phyloP scores from a whole-genome alignment of 1,284 basidiomycete genomes.

The Cryptococcus amylolentus region DNA sequence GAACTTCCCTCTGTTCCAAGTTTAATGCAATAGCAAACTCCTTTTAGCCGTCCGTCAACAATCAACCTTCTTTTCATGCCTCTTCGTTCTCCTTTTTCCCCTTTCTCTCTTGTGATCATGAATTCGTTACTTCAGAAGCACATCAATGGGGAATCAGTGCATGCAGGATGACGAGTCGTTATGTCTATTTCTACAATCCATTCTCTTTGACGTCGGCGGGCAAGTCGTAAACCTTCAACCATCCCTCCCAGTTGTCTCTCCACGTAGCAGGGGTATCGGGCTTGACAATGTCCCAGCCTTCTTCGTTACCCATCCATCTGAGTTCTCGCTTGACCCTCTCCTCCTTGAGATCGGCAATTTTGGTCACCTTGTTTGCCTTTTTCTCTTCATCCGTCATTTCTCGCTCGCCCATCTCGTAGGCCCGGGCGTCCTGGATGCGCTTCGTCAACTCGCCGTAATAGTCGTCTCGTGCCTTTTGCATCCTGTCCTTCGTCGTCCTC shows the following conservation, averaged over 20 bases:
- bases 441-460: constrained; percentile 74
- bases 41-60: no score
- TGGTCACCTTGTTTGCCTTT: constrained; percentile 63
- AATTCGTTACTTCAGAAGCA: neutral
- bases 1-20: neutral
- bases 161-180: neutral
- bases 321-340: constrained; percentile 58
- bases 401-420: constrained; percentile 69
- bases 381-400: constrained; percentile 76
- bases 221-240: constrained; percentile 58
- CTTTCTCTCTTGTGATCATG: neutral
- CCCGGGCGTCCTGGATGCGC: constrained; percentile 71
- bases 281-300: constrained; percentile 72
- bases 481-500: constrained; percentile 59
- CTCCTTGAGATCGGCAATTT: constrained; percentile 77
- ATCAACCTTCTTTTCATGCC: neutral
- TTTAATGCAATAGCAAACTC: neutral
- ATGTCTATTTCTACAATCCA: neutral
- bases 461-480: constrained; percentile 64
- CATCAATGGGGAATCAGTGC: no score
- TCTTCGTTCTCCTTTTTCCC: neutral
- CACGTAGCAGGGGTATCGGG: constrained; percentile 64
- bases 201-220: constrained; percentile 1
- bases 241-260: constrained; percentile 68
- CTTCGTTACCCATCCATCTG: constrained; percentile 71